Evolutionary conservation across 2,329 filamentous ascomycete genomes (phyloP), one percentile per base, ranked within the genome.

Genomic region (Zalaria obscura): DNA sequence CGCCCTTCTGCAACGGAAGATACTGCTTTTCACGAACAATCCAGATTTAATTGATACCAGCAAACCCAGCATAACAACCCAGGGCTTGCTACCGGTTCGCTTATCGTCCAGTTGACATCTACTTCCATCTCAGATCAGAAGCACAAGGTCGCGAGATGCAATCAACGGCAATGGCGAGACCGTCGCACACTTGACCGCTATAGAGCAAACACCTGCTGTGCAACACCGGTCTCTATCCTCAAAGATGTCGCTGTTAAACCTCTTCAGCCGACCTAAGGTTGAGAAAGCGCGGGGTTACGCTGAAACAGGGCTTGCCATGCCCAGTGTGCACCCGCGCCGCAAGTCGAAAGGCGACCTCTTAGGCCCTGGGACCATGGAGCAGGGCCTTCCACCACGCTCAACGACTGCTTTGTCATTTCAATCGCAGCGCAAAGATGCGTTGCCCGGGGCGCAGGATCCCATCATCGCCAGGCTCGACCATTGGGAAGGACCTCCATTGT

Each of bases 401-500:
- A 31, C 10, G 34, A 48, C 28, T 27, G 33, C 37, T 18, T 35
- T 45, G 38, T 40, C 43, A 4, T 44, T 43, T 29, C 41, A 42
- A 38, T 25, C 36, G 25, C 11, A 25, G 5, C 11, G 7, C 26
- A 11, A 9, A 25, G 36, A 38, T 25, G 5, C 25, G n/a, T 25
- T 11, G 11, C 8, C 7, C n/a, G 3, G 8, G 27, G 11, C 6
- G 6, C 7, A 36, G n/a, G 8, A 18, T 26, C 5, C 38, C 27
- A 27, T 8, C 9, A 31, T 27, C 29, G 4, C 32, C 28, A 40
- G 5, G n/a, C 33, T n/a, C 31, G 25, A 29, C 25, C 48, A 51
- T 38, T 68, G 64, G 58, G 58, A 64, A 4, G 60, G 65, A 5
- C 83, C 85, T 5, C 83, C 86, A 2, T 65, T 95, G 8, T 93